Evolutionary conservation across 257 asterid genomes (phyloP).

Genomic region (Verbascum thapsus): DNA sequence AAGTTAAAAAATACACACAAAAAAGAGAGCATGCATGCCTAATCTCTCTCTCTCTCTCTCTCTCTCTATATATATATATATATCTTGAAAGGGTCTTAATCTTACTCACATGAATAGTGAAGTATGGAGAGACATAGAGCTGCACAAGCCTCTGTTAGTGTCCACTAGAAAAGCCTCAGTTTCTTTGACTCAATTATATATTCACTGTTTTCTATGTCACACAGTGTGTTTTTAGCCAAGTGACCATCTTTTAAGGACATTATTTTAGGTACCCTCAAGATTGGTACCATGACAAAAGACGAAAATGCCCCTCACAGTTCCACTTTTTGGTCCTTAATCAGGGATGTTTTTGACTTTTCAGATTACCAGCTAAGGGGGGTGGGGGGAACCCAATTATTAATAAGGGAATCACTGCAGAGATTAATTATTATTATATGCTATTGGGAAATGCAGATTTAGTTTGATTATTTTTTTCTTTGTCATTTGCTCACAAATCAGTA

Average conservation of each 20-base stretch:
- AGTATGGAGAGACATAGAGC: constrained; percentile 41
- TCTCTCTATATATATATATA: too few relatives aligned
- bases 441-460: constrained; percentile 28
- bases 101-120: constrained; percentile 42
- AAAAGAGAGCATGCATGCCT: constrained; percentile 55
- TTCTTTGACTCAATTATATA: constrained; percentile 48
- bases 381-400: constrained; percentile 34
- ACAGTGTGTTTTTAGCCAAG: constrained; percentile 32
- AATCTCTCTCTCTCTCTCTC: not conserved
- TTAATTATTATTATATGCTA: constrained; percentile 20
- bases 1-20: constrained; percentile 41
- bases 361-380: constrained; percentile 8
- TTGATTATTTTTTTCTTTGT: constrained; percentile 30
- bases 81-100: constrained; percentile 31
- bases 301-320: constrained; percentile 16
- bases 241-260: constrained; percentile 46
- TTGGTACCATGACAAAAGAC: too few relatives aligned
- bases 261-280: constrained; percentile 13
- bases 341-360: constrained; percentile 34
- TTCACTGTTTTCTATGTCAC: constrained; percentile 38
- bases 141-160: constrained; percentile 34
- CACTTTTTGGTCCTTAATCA: constrained; percentile 5
- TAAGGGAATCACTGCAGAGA: constrained; percentile 43
- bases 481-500: constrained; percentile 33
- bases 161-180: constrained; percentile 37